Evolutionary conservation across 495 filamentous ascomycete species (phyloP), one percentile per base, ranked within the genome.

Genomic region (Clavariopsis aquatica): DNA sequence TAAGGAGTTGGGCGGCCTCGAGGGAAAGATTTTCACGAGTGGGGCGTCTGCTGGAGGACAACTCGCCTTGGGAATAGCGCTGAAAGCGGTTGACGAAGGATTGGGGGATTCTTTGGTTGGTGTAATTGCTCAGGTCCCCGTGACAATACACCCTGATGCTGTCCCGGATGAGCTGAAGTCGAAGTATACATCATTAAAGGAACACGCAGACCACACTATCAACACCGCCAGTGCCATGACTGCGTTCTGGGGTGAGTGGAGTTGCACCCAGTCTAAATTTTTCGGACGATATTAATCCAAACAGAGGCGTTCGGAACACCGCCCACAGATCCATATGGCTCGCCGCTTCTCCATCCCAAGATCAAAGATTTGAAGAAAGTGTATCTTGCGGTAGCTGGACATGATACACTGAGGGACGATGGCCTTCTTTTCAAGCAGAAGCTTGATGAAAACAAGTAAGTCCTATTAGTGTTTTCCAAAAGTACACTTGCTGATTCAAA

Each of bases 341-440:
- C 63, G 15, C 57, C 57, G 26, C 57, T 70, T 24, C 53, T 62
- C 17, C 68, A 71, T 27, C 15, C 3, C 43, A 67, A 52, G 57
- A 57, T 70, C 31, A 59, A 59, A 22, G 57, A 66, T 3, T 43
- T 70, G 45, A 63, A 63, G 26, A 70, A 63, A 52, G 61, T 64
- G 1, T 70, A 70, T 43, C 31, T 70, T 2, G 38, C 62, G 10
- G 60, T 60, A 7, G 64, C 68, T n/a, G 68, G 68, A 2, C 51
- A 57, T 13, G 68, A 70, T 28, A 70, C 68, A 17, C 47, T 70
- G 8, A 46, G 68, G 20, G 68, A 70, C 49, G 68, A 70, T 53
- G 68, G 60, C 15, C 46, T 63, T 9, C 26, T 66, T 22, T 66
- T 70, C 51, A 66, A 64, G 54, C 46, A 66, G 26, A 57, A 52